Evolutionary conservation across 2,329 filamentous ascomycete species (phyloP).

Genomic region (Pseudogymnoascus sp.): DNA sequence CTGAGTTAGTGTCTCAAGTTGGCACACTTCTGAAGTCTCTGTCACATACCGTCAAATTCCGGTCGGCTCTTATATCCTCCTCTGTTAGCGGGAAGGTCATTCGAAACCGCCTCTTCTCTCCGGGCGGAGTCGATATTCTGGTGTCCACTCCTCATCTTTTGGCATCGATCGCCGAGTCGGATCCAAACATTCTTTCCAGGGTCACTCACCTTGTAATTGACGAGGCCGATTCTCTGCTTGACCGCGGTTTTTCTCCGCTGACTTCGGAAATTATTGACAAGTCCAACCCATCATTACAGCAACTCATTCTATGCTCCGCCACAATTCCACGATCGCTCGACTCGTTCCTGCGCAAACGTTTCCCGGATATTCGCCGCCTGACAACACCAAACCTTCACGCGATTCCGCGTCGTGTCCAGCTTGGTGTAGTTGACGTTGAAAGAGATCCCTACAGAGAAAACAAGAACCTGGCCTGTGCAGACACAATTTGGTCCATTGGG

Average conservation of each 20-base stretch:
- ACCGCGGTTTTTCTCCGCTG: conserved; percentile 80
- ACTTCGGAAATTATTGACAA: conserved; percentile 79
- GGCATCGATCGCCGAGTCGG: conserved; percentile 75
- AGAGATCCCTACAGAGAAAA: conserved; percentile 91
- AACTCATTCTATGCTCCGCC: conserved; percentile 87
- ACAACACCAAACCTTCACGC: conserved; percentile 94
- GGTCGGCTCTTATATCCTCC: conserved; percentile 73
- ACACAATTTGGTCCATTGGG: conserved; percentile 89
- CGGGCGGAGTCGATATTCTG: conserved; percentile 73
- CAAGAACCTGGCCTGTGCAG: conserved; percentile 85
- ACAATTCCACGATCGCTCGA: conserved; percentile 90
- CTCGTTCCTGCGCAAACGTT: conserved; percentile 69
- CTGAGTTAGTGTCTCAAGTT: conserved; percentile 86
- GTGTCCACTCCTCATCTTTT: conserved; percentile 85
- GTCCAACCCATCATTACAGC: conserved; percentile 68
- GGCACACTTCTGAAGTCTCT: conserved; percentile 71
- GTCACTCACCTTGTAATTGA: conserved; percentile 85
- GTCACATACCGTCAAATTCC: conserved; percentile 80
- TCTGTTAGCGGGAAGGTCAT: conserved; percentile 70
- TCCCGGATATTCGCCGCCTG: conserved; percentile 74
- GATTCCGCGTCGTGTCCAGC: conserved; percentile 86
- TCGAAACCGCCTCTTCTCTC: conserved; percentile 72
- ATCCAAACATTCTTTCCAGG: conserved; percentile 87
- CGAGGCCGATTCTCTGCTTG: conserved; percentile 92
- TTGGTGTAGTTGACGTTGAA: conserved; percentile 85